Percentiles rank a stretch among this genome's conserved stretches.
Evolutionary conservation across 176 grass and related monocot genomes (phyloP).

Genomic region (Rhipidocladum racemiflorum): DNA sequence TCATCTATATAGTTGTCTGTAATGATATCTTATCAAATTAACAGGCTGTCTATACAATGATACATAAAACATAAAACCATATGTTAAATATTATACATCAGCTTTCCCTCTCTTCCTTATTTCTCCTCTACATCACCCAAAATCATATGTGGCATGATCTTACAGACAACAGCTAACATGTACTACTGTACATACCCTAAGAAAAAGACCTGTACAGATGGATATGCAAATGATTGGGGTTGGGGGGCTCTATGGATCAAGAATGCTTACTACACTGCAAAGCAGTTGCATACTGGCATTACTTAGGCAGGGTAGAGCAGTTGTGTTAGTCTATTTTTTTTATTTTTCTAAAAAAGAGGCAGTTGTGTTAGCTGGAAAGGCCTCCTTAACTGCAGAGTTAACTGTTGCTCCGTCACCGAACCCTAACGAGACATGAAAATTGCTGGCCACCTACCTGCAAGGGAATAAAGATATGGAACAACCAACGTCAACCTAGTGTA

Average conservation of each 20-base stretch:
- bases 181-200: too few relatives aligned
- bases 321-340: not conserved
- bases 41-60: too few relatives aligned
- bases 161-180: too few relatives aligned
- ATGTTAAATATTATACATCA: too few relatives aligned
- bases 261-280: not conserved
- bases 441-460: not conserved
- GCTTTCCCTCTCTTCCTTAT: too few relatives aligned
- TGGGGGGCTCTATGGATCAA: not conserved
- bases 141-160: too few relatives aligned
- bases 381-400: not conserved
- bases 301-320: not conserved
- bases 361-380: not conserved
- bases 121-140: too few relatives aligned
- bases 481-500: not conserved
- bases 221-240: not conserved
- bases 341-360: not conserved
- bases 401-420: not conserved
- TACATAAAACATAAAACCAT: too few relatives aligned
- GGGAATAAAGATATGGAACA: not conserved
- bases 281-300: not conserved
- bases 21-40: too few relatives aligned
- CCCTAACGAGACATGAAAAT: not conserved
- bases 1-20: too few relatives aligned
- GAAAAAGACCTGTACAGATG: not conserved